Conservation (phyloP, 2,329 filamentous ascomycete species). For the Emergomyces africanus region DNA sequence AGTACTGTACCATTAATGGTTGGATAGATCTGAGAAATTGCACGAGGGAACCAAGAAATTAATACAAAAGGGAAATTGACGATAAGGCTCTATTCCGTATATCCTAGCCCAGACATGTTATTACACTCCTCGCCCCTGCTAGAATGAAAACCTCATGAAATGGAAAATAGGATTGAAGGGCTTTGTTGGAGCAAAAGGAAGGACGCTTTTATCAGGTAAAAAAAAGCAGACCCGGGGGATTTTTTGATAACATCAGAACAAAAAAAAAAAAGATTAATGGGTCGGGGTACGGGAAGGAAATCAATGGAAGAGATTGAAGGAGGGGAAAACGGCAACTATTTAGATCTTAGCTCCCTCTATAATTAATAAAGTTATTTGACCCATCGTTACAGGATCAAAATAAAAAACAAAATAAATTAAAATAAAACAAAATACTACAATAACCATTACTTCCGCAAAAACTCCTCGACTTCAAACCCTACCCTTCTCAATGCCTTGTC, state of each 20-base stretch:
- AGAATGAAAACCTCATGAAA: neutral
- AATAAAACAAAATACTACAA: neutral
- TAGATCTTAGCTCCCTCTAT: neutral
- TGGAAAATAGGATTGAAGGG: neutral
- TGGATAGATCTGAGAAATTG: neutral
- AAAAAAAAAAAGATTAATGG: no score
- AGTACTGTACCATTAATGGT: no score
- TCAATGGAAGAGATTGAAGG: neutral
- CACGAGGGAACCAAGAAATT: neutral
- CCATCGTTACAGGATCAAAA: no score
- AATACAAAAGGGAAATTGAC: neutral
- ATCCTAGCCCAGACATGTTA: no score
- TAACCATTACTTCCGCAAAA: slow-evolving; percentile 42
- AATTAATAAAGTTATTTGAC: neutral
- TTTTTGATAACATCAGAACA: neutral
- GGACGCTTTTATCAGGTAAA: neutral
- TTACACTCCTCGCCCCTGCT: neutral
- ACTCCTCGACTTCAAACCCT: slow-evolving; percentile 81
- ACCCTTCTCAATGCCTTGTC: slow-evolving; percentile 61
- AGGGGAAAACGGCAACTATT: neutral
- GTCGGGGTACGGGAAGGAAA: neutral
- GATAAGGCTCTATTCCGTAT: neutral
- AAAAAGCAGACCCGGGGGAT: neutral
- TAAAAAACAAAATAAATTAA: no score
- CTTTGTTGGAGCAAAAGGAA: neutral